Base-by-base conservation (phyloP, 2,329 filamentous ascomycete species). In the Emmonsia crescens region DNA sequence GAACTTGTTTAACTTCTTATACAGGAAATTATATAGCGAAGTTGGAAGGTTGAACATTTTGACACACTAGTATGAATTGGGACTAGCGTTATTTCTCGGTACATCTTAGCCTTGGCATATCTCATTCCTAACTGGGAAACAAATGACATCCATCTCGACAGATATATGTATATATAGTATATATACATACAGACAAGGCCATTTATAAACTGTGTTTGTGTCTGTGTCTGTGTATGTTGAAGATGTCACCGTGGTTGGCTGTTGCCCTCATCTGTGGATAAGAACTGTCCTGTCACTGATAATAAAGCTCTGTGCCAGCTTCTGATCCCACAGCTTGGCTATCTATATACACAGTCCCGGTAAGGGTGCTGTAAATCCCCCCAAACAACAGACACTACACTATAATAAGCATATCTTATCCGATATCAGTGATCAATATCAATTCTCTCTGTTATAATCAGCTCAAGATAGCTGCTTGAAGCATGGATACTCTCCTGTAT, bases 401-500 rank as follows among this genome's bases (percentile, higher is more conserved):
- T 44, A 5, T n/a, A 1, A 6, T n/a, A 48, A 27, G 46, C 46
- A 48, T 48, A 48, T 48, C 21, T 48, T 48, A 2, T 24, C 46
- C 14, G 21, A 48, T 27, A 48, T 48, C 12, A 48, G 21, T 24
- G 21, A 48, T 31, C 49, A 19, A 52, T 14, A 5, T 29, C 27
- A 29, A n/a, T 33, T 31, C 49, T 19, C 27, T 4, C 16, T 31
- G 14, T n/a, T 31, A 3, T 49, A 16, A 24, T 49, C 12, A 29
- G 14, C 1, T 31, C 27, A 12, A 12, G 2, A n/a, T 52, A 9
- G n/a, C 31, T 14, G 2, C 8, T 31, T 46, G 10, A 44, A 57
- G n/a, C 61, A 80, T 81, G 79, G 79, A 80, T 67, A 80, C 78
- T 16, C 69, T 81, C 64, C 72, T 80, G 77, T 79, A 73, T 74